Conservation (phyloP, 2,329 filamentous ascomycete genomes). For the Cordyceps farinosa region DNA sequence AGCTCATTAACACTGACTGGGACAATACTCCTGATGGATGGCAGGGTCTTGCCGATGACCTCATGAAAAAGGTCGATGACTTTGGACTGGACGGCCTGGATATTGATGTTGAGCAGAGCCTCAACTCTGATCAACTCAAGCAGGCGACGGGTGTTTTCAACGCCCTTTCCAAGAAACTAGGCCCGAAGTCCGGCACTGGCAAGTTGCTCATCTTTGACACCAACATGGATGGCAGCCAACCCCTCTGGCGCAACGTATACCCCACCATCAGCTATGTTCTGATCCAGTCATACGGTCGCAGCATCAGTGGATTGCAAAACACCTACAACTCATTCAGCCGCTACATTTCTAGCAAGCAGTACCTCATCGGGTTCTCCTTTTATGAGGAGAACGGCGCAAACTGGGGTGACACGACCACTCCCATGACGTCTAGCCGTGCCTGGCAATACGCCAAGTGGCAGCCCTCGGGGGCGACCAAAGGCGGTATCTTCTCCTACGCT, state of each 20-base stretch:
- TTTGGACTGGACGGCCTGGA: slow-evolving; percentile 16
- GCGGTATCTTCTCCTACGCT: slow-evolving; percentile 18
- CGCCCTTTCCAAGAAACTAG: slow-evolving; percentile 14
- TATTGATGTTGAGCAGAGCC: slow-evolving; percentile 12
- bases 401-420: slow-evolving; percentile 14
- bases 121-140: slow-evolving; percentile 2
- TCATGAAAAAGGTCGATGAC: not conserved
- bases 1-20: not conserved
- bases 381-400: slow-evolving; percentile 13
- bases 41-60: not conserved
- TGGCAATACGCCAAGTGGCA: slow-evolving; percentile 16
- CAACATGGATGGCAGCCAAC: slow-evolving; percentile 10
- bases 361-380: slow-evolving; percentile 16
- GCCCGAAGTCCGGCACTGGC: slow-evolving; percentile 16
- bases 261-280: slow-evolving; percentile 12
- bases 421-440: slow-evolving; percentile 13
- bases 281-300: slow-evolving; percentile 17
- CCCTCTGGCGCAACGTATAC: slow-evolving; percentile 14
- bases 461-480: slow-evolving; percentile 12
- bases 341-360: slow-evolving; percentile 14
- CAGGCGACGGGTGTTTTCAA: slow-evolving; percentile 15
- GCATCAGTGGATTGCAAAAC: slow-evolving; percentile 3
- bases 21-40: slow-evolving; percentile 8
- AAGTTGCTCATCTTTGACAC: slow-evolving; percentile 17
- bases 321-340: slow-evolving; percentile 11